phyloP scores from a whole-genome alignment of 352 stramenopile genomes.

The Pythium guiyangense region DNA sequence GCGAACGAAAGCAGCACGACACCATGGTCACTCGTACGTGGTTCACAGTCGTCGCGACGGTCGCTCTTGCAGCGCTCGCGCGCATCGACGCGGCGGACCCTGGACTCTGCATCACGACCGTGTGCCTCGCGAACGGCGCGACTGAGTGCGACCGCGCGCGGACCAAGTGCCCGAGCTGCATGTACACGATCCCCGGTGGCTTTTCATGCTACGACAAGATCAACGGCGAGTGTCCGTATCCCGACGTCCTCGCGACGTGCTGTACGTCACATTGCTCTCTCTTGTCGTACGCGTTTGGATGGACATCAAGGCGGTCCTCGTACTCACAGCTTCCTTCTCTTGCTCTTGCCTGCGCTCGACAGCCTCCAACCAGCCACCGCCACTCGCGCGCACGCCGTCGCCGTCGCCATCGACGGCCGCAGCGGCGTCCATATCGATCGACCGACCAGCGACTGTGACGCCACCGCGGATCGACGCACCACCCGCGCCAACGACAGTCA shows the following conservation, averaged over 20 bases:
- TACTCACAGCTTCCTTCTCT: constrained; percentile 2
- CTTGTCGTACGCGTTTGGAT: not conserved
- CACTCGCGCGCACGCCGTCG: not conserved
- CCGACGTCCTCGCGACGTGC: constrained; percentile 27
- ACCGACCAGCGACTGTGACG: constrained; percentile 9
- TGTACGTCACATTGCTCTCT: constrained; percentile 7
- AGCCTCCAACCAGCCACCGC: constrained; percentile 2
- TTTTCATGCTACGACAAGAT: constrained; percentile 69
- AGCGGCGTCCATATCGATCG: not conserved
- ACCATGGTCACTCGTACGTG: not conserved
- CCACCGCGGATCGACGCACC: constrained; percentile 11
- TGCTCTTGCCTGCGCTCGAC: constrained; percentile 2
- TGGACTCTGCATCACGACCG: constrained; percentile 31
- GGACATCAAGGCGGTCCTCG: not conserved
- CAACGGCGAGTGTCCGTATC: constrained; percentile 31
- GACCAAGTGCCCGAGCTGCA: constrained; percentile 45
- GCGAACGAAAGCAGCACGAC: not conserved
- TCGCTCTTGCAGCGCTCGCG: not conserved
- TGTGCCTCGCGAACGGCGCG: constrained; percentile 54
- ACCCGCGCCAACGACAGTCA: not conserved
- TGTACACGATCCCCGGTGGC: constrained; percentile 59
- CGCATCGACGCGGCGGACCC: constrained; percentile 11
- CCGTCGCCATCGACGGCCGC: not conserved
- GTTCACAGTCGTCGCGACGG: too few relatives aligned
- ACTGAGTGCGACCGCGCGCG: constrained; percentile 41